A percentile compares a stretch with the other conserved stretches of the same genome.
These are phyloP conservation scores for Penicillium griseofulvum DNA, from an alignment of 2,329 filamentous ascomycete genomes.

Conservation along the genomic window DNA sequence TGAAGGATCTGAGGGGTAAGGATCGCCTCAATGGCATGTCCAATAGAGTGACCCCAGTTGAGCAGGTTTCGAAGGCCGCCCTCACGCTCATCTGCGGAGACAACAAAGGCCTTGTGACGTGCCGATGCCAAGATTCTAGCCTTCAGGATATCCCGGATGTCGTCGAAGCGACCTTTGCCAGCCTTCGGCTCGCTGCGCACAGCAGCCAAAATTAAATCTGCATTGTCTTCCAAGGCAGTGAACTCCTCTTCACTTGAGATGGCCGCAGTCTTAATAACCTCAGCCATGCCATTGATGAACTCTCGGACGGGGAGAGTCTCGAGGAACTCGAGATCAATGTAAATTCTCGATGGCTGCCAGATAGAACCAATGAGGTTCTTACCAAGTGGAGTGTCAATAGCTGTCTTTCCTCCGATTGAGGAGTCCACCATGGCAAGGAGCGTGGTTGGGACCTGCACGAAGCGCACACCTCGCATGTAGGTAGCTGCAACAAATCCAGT, in stretches of 20 bases:
- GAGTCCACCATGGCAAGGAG: slow-evolving; percentile 97
- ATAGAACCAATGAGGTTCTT: slow-evolving; percentile 96
- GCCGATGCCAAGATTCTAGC: slow-evolving; percentile 84
- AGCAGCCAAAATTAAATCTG: slow-evolving; percentile 69
- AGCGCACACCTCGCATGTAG: slow-evolving; percentile 96
- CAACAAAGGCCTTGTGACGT: slow-evolving; percentile 89
- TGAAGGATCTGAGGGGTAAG: slow-evolving; percentile 93
- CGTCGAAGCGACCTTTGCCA: slow-evolving; percentile 61
- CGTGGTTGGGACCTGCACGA: slow-evolving; percentile 94
- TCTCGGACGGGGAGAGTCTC: slow-evolving; percentile 87
- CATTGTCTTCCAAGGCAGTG: slow-evolving; percentile 75
- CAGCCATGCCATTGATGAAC: slow-evolving; percentile 98
- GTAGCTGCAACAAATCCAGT: slow-evolving; percentile 96
- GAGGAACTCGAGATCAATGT: slow-evolving; percentile 88
- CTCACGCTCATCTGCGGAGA: slow-evolving; percentile 91
- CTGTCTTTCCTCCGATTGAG: slow-evolving; percentile 96
- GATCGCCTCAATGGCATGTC: slow-evolving; percentile 93
- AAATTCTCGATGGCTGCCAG: slow-evolving; percentile 92
- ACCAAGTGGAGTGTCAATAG: slow-evolving; percentile 91
- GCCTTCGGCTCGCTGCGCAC: slow-evolving; percentile 62
- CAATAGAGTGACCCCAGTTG: slow-evolving; percentile 97
- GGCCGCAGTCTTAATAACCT: slow-evolving; percentile 95
- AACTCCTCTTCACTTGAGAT: slow-evolving; percentile 94
- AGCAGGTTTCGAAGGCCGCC: slow-evolving; percentile 89
- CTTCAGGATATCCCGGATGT: slow-evolving; percentile 69